Percentiles rank a stretch among this genome's conserved stretches.
Conservation (phyloP, 768 basidiomycete species). For the Leccinum imitatum region DNA sequence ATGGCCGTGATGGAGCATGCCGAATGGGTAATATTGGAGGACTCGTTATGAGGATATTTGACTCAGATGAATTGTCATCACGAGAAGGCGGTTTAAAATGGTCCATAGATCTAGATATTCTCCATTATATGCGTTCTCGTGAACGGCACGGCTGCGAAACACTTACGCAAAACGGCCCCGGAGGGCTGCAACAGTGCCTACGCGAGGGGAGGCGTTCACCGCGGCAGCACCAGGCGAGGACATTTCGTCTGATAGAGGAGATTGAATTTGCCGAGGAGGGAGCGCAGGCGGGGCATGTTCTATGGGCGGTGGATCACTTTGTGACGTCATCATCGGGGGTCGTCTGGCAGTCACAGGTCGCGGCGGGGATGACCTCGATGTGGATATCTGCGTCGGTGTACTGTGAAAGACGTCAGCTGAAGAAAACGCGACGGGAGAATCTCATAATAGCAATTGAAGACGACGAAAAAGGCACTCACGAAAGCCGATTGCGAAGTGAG, state of each 20-base stretch:
- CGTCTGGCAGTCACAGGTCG: constrained; percentile 22
- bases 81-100: constrained; percentile 11
- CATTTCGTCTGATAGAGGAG: constrained; percentile 5
- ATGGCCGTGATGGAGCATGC: constrained; percentile 20
- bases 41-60: constrained; percentile 24
- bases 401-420: constrained; percentile 11
- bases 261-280: constrained; percentile 19
- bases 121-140: neutral
- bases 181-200: constrained; percentile 38
- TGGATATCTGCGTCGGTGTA: neutral
- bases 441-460: neutral
- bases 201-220: constrained; percentile 8
- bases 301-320: constrained; percentile 17
- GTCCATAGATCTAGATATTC: constrained; percentile 22
- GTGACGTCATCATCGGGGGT: constrained; percentile 18
- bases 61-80: constrained; percentile 23
- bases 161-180: constrained; percentile 35
- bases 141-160: neutral
- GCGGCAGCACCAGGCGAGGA: neutral
- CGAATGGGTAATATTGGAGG: constrained; percentile 19
- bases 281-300: constrained; percentile 16
- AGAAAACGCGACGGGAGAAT: neutral
- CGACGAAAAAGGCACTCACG: constrained; percentile 40
- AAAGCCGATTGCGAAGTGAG: constrained; percentile 45
- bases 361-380: constrained; percentile 13